Evolutionary conservation across 768 basidiomycete genomes (phyloP), one percentile per base, ranked within the genome.

Genomic region (Russula lepida): DNA sequence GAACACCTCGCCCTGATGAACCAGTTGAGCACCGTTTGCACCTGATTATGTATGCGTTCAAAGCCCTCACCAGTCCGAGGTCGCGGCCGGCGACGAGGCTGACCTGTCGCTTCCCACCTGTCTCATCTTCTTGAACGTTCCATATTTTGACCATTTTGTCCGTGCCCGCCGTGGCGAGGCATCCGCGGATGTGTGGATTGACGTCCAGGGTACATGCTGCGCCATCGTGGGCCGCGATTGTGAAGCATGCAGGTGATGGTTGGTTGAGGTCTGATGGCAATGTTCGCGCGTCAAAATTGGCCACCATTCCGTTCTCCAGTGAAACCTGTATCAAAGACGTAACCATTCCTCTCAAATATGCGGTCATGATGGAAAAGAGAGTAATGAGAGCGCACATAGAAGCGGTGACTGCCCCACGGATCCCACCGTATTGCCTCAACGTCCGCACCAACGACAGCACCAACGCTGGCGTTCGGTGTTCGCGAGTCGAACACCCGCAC

Each of bases 131-230:
- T 46, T 75, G 77, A 50, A 95, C 77, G 69, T 98, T 98, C 97
- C 97, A 99, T 4, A 98, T 79, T 73, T 98, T 98, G 71, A 97
- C 91, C 35, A 92, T 76, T 71, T 95, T 97, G 78, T 98, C 97
- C 21, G 88, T 86, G 2, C 97, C 97, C 21, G 95, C 97, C 0
- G 97, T 98, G 19, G 82, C 92, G 66, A 99, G 77, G 72, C 91
- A 95, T 1, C 97, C 97, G 56, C 83, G 84, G 43, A 98, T 80
- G 69, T 92, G 85, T 4, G 93, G 85, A 71, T 92, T 97, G 64
- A 98, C 81, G 71, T 98, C 97, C 49, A 99, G 77, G 1, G 90
- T 85, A 3, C 92, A 91, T 11, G 84, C 86, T 0, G 93, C 85
- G 17, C 92, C 92, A 63, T 98, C 91, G 72, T 99, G 97, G 0